Conservation (phyloP, 192 early-diverging fungal genomes). For the Coemansia sp. region DNA sequence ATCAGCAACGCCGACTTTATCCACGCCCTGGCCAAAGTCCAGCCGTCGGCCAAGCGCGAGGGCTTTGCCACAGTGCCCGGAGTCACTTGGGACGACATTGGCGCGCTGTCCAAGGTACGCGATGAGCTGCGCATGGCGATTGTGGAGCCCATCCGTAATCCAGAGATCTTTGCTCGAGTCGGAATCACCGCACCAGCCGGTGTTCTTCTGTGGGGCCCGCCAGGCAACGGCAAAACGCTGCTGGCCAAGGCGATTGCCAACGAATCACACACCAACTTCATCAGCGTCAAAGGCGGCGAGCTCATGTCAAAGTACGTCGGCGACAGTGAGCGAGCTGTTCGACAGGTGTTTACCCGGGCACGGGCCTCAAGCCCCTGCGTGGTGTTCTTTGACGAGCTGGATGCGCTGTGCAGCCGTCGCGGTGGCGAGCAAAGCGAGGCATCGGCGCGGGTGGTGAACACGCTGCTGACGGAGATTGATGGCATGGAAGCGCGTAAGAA, state of each 20-base stretch:
- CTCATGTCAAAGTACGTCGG: conserved; percentile 99
- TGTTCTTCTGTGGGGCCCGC: conserved; percentile 95
- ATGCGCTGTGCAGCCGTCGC: conserved; percentile 88
- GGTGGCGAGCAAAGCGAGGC: conserved; percentile 85
- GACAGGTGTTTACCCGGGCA: conserved; percentile 93
- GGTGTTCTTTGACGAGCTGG: conserved; percentile 98
- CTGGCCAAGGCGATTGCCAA: conserved; percentile 98
- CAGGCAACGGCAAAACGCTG: conserved; percentile 97
- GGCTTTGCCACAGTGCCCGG: conserved; percentile 98
- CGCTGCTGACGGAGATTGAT: conserved; percentile 94
- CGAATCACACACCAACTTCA: conserved; percentile 96
- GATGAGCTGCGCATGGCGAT: conserved; percentile 94
- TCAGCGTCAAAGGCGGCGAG: conserved; percentile 98
- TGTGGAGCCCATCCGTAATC: conserved; percentile 92
- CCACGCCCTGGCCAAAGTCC: conserved; percentile 82
- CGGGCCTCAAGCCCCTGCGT: conserved; percentile 92
- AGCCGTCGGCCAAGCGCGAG: conserved; percentile 96
- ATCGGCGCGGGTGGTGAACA: conserved; percentile 94
- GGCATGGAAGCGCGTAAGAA: conserved; percentile 85
- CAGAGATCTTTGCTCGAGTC: conserved; percentile 81
- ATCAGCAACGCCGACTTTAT: conserved; percentile 88
- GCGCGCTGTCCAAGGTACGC: conserved; percentile 79
- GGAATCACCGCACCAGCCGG: conserved; percentile 91
- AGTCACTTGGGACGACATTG: conserved; percentile 96
- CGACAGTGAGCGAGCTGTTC: conserved; percentile 94